These are phyloP conservation scores for Cryptosporidium baileyi DNA, from an alignment of 169 alveolate species.

Conservation along the genomic window DNA sequence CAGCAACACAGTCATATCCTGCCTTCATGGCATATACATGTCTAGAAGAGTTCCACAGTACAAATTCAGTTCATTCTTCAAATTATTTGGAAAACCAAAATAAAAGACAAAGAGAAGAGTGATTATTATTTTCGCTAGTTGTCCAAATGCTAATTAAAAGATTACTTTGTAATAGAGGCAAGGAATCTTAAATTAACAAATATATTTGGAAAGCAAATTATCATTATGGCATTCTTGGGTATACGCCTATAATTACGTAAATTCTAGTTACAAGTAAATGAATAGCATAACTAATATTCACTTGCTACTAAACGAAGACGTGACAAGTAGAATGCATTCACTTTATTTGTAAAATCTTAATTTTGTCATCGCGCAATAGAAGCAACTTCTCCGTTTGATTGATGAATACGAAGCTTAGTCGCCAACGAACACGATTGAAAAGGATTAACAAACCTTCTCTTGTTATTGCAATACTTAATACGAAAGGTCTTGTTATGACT, in stretches of 20 bases:
- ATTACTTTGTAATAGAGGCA: neutral
- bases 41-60: conserved; percentile 44
- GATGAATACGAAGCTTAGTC: neutral
- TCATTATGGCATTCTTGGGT: conserved; percentile 68
- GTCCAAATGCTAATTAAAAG: neutral
- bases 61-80: neutral
- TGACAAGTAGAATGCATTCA: conserved; percentile 69
- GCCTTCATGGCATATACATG: conserved; percentile 69
- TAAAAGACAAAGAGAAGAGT: neutral
- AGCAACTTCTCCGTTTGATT: neutral
- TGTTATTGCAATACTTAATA: conserved; percentile 44
- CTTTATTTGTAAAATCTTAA: neutral
- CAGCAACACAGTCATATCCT: conserved; percentile 68
- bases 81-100: neutral
- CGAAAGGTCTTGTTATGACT: conserved; percentile 39
- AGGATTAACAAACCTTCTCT: neutral
- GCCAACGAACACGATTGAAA: conserved; percentile 57
- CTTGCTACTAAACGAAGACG: conserved; percentile 19
- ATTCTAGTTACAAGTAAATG: neutral
- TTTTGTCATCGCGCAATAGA: conserved; percentile 61
- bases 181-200: neutral
- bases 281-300: conserved; percentile 47
- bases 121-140: neutral
- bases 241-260: conserved; percentile 44
- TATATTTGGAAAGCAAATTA: neutral